Percentiles rank a stretch among this genome's conserved stretches.
phyloP scores from a whole-genome alignment of 768 basidiomycete genomes.

The Cyathus striatus region DNA sequence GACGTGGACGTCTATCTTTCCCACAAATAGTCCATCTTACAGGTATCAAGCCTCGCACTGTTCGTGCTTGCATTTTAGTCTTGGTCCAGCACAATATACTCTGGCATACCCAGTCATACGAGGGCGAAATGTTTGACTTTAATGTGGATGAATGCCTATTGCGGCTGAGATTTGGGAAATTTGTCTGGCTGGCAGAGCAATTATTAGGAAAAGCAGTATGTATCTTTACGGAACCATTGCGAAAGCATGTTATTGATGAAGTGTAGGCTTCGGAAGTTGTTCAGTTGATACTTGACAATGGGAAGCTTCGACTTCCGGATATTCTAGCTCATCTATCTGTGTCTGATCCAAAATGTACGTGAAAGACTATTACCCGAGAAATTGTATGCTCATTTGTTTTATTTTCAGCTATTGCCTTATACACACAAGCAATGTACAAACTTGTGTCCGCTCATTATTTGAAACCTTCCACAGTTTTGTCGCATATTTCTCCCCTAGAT shows the following conservation, averaged over 20 bases:
- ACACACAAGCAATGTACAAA: slow-evolving; percentile 59
- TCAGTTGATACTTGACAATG: slow-evolving; percentile 74
- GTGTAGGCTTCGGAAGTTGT: slow-evolving; percentile 72
- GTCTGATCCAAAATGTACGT: slow-evolving; percentile 54
- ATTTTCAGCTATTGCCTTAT: slow-evolving; percentile 28
- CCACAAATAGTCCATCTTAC: slow-evolving; percentile 66
- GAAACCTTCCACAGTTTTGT: slow-evolving; percentile 72
- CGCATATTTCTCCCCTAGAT: slow-evolving; percentile 77
- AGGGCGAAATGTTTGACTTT: slow-evolving; percentile 74
- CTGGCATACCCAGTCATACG: slow-evolving; percentile 76
- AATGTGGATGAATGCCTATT: slow-evolving; percentile 80
- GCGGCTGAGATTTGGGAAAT: slow-evolving; percentile 79
- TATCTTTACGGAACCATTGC: too few relatives aligned
- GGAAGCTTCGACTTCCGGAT: slow-evolving; percentile 76
- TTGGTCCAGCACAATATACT: slow-evolving; percentile 90
- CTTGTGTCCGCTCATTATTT: slow-evolving; percentile 73
- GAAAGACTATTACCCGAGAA: neutral
- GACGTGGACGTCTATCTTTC: slow-evolving; percentile 76
- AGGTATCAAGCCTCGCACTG: slow-evolving; percentile 57
- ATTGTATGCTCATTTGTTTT: neutral
- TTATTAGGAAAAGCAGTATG: slow-evolving; percentile 69
- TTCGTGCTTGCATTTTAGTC: slow-evolving; percentile 67
- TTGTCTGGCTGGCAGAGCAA: slow-evolving; percentile 68
- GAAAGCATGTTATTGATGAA: slow-evolving; percentile 4
- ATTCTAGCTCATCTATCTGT: slow-evolving; percentile 50